Percentiles rank a stretch among this genome's conserved stretches.
Evolutionary conservation across 768 basidiomycete species (phyloP).

Genomic region (Nevesoporus exiguus): DNA sequence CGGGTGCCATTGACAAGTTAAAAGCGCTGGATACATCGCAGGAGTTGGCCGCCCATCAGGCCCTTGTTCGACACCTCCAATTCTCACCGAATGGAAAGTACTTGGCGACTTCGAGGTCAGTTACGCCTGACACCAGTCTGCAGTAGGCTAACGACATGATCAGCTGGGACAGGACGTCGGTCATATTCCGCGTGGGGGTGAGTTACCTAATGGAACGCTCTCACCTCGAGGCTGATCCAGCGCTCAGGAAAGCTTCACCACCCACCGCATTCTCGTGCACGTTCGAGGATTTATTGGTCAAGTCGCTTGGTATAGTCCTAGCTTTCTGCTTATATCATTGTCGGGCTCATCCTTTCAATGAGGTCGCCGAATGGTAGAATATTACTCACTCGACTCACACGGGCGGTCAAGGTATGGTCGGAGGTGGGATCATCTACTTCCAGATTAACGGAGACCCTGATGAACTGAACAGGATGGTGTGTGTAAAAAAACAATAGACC

Average conservation of each 20-base stretch:
- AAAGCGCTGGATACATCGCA: slow-evolving; percentile 39
- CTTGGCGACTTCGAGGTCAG: slow-evolving; percentile 51
- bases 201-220: slow-evolving; percentile 18
- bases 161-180: slow-evolving; percentile 51
- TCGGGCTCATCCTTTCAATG: slow-evolving; percentile 10
- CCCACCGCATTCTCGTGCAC: slow-evolving; percentile 49
- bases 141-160: slow-evolving; percentile 9
- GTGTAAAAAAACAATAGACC: slow-evolving; percentile 48
- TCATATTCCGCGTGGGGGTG: slow-evolving; percentile 48
- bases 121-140: not conserved
- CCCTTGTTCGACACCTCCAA: slow-evolving; percentile 51
- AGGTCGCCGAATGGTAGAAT: slow-evolving; percentile 48
- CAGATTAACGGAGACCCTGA: slow-evolving; percentile 3
- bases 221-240: slow-evolving; percentile 13
- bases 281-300: slow-evolving; percentile 52
- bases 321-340: not conserved
- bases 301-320: slow-evolving; percentile 43
- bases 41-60: slow-evolving; percentile 43
- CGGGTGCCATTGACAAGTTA: slow-evolving; percentile 40
- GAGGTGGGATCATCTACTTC: slow-evolving; percentile 33
- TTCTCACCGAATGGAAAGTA: slow-evolving; percentile 54
- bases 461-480: slow-evolving; percentile 42
- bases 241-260: slow-evolving; percentile 38
- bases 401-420: slow-evolving; percentile 51
- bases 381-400: slow-evolving; percentile 47